Conservation (phyloP, 768 basidiomycete genomes). For the Pleurotus citrinopileatus region DNA sequence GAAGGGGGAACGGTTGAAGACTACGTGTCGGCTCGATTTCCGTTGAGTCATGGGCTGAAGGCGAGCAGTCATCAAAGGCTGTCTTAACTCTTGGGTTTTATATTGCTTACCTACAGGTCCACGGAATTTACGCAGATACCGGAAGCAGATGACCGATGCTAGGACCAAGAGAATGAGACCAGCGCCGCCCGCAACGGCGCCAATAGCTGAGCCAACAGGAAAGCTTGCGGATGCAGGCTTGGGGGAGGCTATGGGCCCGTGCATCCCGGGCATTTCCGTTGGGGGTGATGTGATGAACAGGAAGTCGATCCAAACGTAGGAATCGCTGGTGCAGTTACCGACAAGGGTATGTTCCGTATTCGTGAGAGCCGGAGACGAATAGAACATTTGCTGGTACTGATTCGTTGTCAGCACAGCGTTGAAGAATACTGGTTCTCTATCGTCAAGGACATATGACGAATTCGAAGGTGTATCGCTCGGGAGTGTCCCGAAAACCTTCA, state of each 20-base stretch:
- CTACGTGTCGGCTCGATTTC: too few species aligned
- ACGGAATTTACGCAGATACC: too few species aligned
- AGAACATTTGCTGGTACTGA: not conserved
- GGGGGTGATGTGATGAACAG: not conserved
- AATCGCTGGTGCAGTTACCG: not conserved
- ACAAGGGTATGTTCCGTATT: not conserved
- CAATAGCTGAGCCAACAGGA: too few species aligned
- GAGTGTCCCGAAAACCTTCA: not conserved
- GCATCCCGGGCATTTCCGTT: not conserved
- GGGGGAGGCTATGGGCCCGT: not conserved
- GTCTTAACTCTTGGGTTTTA: too few species aligned
- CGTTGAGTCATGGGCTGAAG: too few species aligned
- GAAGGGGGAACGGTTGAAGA: too few species aligned
- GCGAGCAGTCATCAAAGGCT: too few species aligned
- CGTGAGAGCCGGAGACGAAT: not conserved
- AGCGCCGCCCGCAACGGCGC: too few species aligned
- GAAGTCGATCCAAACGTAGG: not conserved
- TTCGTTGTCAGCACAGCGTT: not conserved
- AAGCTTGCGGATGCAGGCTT: not conserved
- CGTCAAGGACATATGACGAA: not conserved
- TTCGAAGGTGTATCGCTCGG: not conserved
- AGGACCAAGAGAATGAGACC: too few species aligned
- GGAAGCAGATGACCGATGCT: too few species aligned
- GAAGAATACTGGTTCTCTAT: not conserved
- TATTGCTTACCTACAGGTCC: too few species aligned